Base-by-base conservation (phyloP, 345 rosid genomes). In the Euphorbia lathyris region DNA sequence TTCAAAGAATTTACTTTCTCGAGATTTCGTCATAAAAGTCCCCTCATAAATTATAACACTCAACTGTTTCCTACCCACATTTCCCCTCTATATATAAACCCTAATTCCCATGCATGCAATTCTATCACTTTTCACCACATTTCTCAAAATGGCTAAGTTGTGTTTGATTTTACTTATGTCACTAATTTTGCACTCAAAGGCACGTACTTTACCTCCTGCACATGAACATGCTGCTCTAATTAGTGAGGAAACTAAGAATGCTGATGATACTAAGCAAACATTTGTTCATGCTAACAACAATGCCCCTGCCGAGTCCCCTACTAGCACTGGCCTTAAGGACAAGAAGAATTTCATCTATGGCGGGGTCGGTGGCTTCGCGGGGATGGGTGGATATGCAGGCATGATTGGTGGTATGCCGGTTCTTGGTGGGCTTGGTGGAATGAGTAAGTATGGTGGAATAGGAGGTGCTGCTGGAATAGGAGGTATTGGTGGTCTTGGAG, bases 291-390 rank as follows among this genome's bases (percentile, higher is more conserved):
- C 90, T 36, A n/a, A n/a, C n/a, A n/a, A n/a, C n/a, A 60, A 25
- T 68, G 76, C 77, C 7, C 82, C 79, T 19, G 84, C 85, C 17
- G 86, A 71, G 57, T 69, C 86, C 32, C 82, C 87, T 0, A 58
- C 43, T 17, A 74, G 75, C 10, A 36, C 70, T 14, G 85, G 80
- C 17, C 34, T 89, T 23, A 74, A 60, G n/a, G 97, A 87, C 66
- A 72, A 86, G 62, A 91, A 91, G 76, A 85, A 83, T 47, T 78
- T 87, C 51, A 61, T 87, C 29, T 83, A 68, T 11, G 88, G 91
- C 4, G 95, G 95, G 14, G 78, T 88, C 17, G 95, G 97, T 7
- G 97, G 91, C 2, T 89, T 82, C 63, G 88, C 86, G 0, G 96
- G 97, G 20, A 70, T 86, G 60, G 95, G 97, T 16, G 97, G 95